A percentile compares a stretch with the other conserved stretches of the same genome.
phyloP scores from a whole-genome alignment of 148 eudicot species.

The Rhododendron williamsianum region DNA sequence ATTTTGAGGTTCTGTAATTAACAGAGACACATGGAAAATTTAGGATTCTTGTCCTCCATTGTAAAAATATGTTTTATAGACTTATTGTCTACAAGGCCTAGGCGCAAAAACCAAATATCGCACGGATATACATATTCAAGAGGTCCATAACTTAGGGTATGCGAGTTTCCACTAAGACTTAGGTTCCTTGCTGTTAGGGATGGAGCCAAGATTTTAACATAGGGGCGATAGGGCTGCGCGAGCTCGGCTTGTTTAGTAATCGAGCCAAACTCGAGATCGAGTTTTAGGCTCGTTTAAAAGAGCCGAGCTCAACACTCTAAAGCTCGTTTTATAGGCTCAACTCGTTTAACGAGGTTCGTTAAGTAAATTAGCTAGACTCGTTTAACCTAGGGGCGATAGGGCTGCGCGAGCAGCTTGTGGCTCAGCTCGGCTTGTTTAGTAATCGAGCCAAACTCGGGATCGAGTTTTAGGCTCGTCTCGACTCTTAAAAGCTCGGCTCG shows the following conservation, averaged over 20 bases:
- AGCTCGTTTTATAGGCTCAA: not conserved
- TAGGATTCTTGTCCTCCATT: not conserved
- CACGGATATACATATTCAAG: not conserved
- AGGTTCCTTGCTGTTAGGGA: not conserved
- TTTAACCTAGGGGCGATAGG: not conserved
- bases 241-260: not conserved
- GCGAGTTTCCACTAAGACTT: not conserved
- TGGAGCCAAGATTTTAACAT: not conserved
- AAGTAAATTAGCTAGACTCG: not conserved
- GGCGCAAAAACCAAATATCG: not conserved
- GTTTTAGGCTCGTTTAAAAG: not conserved
- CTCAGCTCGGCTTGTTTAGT: not conserved
- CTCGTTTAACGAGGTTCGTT: not conserved
- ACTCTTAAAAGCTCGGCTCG: not conserved
- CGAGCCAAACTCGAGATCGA: not conserved
- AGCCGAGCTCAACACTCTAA: not conserved
- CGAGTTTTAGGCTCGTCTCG: not conserved
- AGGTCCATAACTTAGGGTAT: not conserved
- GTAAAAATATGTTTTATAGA: no score
- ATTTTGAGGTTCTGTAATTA: constrained; percentile 27
- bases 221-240: not conserved
- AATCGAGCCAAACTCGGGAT: not conserved
- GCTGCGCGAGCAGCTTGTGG: not conserved
- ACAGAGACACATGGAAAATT: not conserved
- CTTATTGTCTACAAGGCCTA: not conserved